Base-by-base conservation (phyloP, 2,329 filamentous ascomycete species). In the Aspergillus hiratsukae region DNA sequence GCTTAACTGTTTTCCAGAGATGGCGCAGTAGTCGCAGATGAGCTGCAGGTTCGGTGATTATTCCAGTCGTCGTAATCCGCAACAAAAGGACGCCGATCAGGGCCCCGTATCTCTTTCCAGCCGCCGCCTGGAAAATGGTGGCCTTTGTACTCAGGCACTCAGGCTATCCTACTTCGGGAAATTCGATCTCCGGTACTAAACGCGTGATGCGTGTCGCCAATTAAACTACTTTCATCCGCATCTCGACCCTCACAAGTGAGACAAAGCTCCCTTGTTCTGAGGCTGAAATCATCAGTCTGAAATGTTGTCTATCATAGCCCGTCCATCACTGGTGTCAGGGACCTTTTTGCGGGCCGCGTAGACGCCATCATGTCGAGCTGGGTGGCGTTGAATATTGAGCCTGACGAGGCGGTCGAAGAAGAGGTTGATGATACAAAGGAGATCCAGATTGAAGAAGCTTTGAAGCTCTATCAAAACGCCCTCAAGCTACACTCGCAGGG, bases 401-500 rank as follows among this genome's bases (percentile, higher is more conserved):
- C 90, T 9, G 94, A 97, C 76, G 90, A 95, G 69, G 90, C 90
- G 56, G 80, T 88, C 61, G 91, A 96, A 70, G 90, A 96, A 66
- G 92, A 97, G 75, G 80, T 96, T 68, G 94, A 99, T 72, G 91
- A 94, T 67, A 96, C 92, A 35, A 94, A 93, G 72, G 93, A 97
- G 74, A 86, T 99, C 52, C 92, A 96, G 81, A 93, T 97, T 68
- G 94, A 99, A 68, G 94, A 99, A 76, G 92, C 94, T 49, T 80
- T 99, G 60, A 97, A 97, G 76, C 84, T 93, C 37, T 99, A 97
- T 71, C 92, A 97, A 69, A 87, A 82, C 65, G 94, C 94, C 49
- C 78, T 99, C 56, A 96, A 93, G 72, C 85, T 92, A 63, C 94
- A 99, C 70, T 88, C 93, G 1, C 91, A 96, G 75, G 92, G 94